Evolutionary conservation across 1,284 basidiomycete species (phyloP), one percentile per base, ranked within the genome.

Genomic region (Polyporus tsugae): DNA sequence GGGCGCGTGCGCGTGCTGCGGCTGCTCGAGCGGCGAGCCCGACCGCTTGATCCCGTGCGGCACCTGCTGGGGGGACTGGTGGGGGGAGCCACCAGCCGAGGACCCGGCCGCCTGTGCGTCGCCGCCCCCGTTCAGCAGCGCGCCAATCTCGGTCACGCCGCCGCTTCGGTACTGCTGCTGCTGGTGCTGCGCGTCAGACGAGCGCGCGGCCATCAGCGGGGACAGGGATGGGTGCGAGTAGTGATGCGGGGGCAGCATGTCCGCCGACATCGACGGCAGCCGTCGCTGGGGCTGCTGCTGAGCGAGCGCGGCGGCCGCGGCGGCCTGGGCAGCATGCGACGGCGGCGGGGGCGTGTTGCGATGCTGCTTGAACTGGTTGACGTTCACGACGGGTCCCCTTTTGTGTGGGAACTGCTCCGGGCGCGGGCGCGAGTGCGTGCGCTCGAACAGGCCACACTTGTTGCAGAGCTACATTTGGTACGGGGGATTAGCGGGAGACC

Each of bases 381-480:
- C 41, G 81, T 67, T 78, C 19, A 89, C 85, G 52, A 92, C 81
- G 0, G 91, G 90, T 0, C 91, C 91, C 44, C 91, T 86, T 75
- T 91, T 91, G 81, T 92, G 91, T 15, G 91, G 91, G 78, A 94
- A 93, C 75, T 93, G 92, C 69, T 93, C 91, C 0, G 92, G 92
- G 55, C 93, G 83, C 15, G 92, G 90, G 22, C 92, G 87, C 22
- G 46, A 91, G 78, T 94, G 92, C 0, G 93, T 94, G 65, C 92
- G 88, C 78, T 94, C 92, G 75, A 94, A 94, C 10, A 94, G 81
- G 29, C 92, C 92, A 75, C 92, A 94, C 76, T 94, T 94, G 85
- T 94, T 94, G 82, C 92, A 94, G n/a, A 94, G 85, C 91, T 94
- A 70, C 4, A 29, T 63, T 19, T 6, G 22, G 38, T 22, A 5